Evolutionary conservation across 345 rosid genomes (phyloP), one percentile per base, ranked within the genome.

Genomic region (Garcia nutans): DNA sequence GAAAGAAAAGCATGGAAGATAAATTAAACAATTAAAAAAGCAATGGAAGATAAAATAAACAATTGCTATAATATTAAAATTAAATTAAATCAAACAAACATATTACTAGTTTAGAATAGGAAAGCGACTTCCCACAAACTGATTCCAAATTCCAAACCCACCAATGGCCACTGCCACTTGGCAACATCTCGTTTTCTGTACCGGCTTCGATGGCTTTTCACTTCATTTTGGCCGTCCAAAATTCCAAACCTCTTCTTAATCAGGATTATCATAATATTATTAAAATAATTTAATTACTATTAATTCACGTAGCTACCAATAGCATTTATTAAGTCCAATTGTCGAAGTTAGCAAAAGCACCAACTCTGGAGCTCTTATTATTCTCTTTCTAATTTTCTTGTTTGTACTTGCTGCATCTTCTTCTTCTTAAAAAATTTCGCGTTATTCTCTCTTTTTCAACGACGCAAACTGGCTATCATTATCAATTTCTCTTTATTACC

Each of bases 131-230:
- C 54, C 26, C 24, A 66, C 70, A 45, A 44, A 66, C 31, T 28
- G 26, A 8, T n/a, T 28, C 31, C 31, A 28, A 28, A 66, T 44
- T 22, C 70, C 55, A 5, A 55, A 3, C 49, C 20, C 37, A 41
- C 22, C 19, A 28, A 31, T 31, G 12, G 20, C 54, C 23, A 22
- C 66, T 20, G 45, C 73, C 78, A 68, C 22, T 10, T 75, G 49
- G 60, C 49, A 33, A 19, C 11, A 28, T 41, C 65, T 82, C 80
- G 68, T 49, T 62, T 31, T 33, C 33, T 5, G 73, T 57, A 78
- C 82, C 84, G 71, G 76, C 76, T 70, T 47, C 66, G 37, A 20
- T 64, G 80, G 72, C 75, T 41, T 75, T 74, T 82, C 85, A 80
- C 85, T 37, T 37, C 61, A 28, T 31, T 68, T 52, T 45, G 75